Percentiles rank a stretch among this genome's conserved stretches.
Conservation (phyloP, 441 rosid species). For the Euphorbia celastroides region DNA sequence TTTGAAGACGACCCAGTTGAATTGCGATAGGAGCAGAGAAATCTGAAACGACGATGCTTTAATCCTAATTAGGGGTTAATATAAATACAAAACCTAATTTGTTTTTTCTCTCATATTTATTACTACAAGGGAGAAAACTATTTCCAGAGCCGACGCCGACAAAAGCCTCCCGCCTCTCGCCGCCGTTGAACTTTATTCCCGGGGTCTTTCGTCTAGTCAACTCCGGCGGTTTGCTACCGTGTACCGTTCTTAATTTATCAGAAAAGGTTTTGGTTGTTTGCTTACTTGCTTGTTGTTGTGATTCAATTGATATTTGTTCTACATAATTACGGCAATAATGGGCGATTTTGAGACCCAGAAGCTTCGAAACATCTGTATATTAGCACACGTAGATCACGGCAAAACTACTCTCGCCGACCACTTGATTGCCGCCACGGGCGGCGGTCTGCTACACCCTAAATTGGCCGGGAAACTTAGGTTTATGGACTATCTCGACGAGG, state of each 20-base stretch:
- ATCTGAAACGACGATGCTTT: too few relatives aligned
- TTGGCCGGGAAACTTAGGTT: slow-evolving; percentile 83
- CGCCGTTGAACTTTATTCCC: too few relatives aligned
- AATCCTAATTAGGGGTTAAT: too few relatives aligned
- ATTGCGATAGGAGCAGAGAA: too few relatives aligned
- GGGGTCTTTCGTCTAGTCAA: too few relatives aligned
- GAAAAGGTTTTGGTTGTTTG: background rate
- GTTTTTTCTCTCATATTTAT: too few relatives aligned
- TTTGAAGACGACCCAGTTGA: background rate
- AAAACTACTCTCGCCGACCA: slow-evolving; percentile 95
- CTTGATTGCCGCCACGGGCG: slow-evolving; percentile 76
- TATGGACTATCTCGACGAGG: slow-evolving; percentile 95
- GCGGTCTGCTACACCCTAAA: slow-evolving; percentile 79
- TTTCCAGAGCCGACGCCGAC: too few relatives aligned
- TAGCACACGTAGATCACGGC: slow-evolving; percentile 97
- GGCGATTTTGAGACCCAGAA: slow-evolving; percentile 46
- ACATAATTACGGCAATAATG: slow-evolving; percentile 22
- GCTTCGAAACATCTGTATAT: slow-evolving; percentile 69
- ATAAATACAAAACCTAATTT: too few relatives aligned
- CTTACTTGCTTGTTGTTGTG: background rate
- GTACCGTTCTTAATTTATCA: background rate
- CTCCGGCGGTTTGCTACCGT: too few relatives aligned
- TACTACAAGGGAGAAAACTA: too few relatives aligned
- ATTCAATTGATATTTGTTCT: background rate
- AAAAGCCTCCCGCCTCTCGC: too few relatives aligned